These are phyloP conservation scores for Saccharomyces eubayanus DNA, from an alignment of 805 yeast genomes.

Conservation along the genomic window DNA sequence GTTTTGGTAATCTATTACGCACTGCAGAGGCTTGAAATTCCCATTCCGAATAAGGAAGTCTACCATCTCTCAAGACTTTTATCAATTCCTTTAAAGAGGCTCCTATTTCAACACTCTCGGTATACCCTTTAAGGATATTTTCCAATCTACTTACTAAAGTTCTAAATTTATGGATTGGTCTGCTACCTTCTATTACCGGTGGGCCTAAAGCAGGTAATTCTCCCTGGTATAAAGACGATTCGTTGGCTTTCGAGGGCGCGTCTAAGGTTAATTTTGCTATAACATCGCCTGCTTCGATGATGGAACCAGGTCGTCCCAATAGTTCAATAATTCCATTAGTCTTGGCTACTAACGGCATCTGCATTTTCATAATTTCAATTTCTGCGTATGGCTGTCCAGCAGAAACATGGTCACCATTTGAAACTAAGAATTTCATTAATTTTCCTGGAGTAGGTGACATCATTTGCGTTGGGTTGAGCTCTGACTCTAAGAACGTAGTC, in stretches of 20 bases:
- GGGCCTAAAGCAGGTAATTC: conserved; percentile 83
- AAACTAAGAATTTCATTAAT: conserved; percentile 85
- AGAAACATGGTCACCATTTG: conserved; percentile 84
- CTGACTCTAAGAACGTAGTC: conserved; percentile 88
- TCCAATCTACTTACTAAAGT: conserved; percentile 50
- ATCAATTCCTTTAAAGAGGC: conserved; percentile 66
- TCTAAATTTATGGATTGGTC: conserved; percentile 68
- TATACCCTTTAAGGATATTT: conserved; percentile 83
- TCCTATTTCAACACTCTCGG: conserved; percentile 89
- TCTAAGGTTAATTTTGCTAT: conserved; percentile 90
- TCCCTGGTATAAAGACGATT: conserved; percentile 90
- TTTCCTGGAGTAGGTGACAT: conserved; percentile 99
- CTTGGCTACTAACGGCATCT: conserved; percentile 91
- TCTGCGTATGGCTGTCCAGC: conserved; percentile 96
- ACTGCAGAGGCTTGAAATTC: conserved; percentile 72
- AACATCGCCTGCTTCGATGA: conserved; percentile 92
- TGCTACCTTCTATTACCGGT: conserved; percentile 74
- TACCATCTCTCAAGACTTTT: conserved; percentile 64
- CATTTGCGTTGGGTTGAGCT: conserved; percentile 96
- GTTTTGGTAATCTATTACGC: conserved; percentile 79
- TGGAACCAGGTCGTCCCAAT: conserved; percentile 95
- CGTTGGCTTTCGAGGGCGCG: conserved; percentile 95
- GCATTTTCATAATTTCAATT: conserved; percentile 99
- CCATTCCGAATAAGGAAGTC: conserved; percentile 94
- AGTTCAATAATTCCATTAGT: conserved; percentile 89